These are phyloP conservation scores for Phytophthora capsici DNA, from an alignment of 352 stramenopile species.

Conservation along the genomic window DNA sequence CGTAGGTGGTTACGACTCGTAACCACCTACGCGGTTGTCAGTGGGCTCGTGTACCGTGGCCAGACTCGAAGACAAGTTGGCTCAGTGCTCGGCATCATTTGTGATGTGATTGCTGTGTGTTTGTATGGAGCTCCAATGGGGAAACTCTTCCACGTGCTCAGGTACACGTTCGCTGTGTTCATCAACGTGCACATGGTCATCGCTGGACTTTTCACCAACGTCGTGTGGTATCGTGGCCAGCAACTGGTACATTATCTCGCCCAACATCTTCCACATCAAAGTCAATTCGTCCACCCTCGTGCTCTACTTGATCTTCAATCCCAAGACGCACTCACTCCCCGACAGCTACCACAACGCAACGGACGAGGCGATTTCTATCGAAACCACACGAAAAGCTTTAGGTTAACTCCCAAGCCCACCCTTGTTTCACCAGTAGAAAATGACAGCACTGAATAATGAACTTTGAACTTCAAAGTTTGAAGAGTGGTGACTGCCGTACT, in stretches of 20 bases:
- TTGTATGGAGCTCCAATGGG: constrained; percentile 51
- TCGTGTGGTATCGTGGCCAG: constrained; percentile 37
- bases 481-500: neutral
- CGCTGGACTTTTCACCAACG: constrained; percentile 41
- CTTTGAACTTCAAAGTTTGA: too few relatives aligned
- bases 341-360: constrained; percentile 3
- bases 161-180: constrained; percentile 37
- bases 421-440: constrained; percentile 9
- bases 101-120: constrained; percentile 32
- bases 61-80: constrained; percentile 32
- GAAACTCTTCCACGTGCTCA: constrained; percentile 48
- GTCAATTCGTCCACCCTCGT: constrained; percentile 25
- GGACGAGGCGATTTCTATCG: constrained; percentile 2
- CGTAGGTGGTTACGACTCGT: too few relatives aligned
- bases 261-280: constrained; percentile 27
- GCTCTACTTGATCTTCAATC: constrained; percentile 34
- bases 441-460: neutral
- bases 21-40: constrained; percentile 44
- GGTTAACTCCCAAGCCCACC: neutral
- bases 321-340: constrained; percentile 14
- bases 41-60: constrained; percentile 25
- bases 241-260: constrained; percentile 35
- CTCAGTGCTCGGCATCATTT: constrained; percentile 38
- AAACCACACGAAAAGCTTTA: constrained; percentile 1
- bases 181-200: constrained; percentile 56